These are phyloP conservation scores for Candida succiphila DNA, from an alignment of 805 yeast genomes.

Conservation along the genomic window DNA sequence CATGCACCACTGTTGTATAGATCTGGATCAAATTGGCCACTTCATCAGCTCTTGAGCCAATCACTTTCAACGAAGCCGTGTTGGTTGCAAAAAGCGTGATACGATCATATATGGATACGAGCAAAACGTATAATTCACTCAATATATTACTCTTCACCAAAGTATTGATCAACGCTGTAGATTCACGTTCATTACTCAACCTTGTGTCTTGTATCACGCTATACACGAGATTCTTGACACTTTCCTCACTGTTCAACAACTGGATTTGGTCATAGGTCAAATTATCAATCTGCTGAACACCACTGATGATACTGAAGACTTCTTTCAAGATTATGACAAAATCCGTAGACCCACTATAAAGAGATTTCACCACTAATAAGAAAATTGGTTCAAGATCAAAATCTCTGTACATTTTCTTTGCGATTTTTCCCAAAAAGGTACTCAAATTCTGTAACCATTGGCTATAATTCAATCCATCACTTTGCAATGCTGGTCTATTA, in stretches of 20 bases:
- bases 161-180: conserved; percentile 36
- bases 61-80: conserved; percentile 49
- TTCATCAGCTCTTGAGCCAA: conserved; percentile 68
- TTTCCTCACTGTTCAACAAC: conserved; percentile 52
- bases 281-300: conserved; percentile 61
- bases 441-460: conserved; percentile 84
- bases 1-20: conserved; percentile 46
- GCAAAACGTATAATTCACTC: conserved; percentile 56
- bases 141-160: conserved; percentile 34
- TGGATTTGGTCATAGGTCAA: conserved; percentile 56
- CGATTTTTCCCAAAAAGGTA: conserved; percentile 65
- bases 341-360: conserved; percentile 49
- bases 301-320: conserved; percentile 64
- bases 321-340: conserved; percentile 60
- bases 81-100: conserved; percentile 28
- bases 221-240: conserved; percentile 46
- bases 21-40: conserved; percentile 56
- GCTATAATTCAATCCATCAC: conserved; percentile 70
- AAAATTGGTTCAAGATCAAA: conserved; percentile 60
- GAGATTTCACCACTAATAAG: conserved; percentile 47
- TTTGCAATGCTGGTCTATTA: conserved; percentile 58
- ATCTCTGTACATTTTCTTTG: conserved; percentile 36
- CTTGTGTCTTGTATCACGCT: conserved; percentile 52
- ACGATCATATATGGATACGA: conserved; percentile 38
- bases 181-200: conserved; percentile 34